Conservation (phyloP, 2,329 filamentous ascomycete species). For the Pseudogymnoascus sp. region DNA sequence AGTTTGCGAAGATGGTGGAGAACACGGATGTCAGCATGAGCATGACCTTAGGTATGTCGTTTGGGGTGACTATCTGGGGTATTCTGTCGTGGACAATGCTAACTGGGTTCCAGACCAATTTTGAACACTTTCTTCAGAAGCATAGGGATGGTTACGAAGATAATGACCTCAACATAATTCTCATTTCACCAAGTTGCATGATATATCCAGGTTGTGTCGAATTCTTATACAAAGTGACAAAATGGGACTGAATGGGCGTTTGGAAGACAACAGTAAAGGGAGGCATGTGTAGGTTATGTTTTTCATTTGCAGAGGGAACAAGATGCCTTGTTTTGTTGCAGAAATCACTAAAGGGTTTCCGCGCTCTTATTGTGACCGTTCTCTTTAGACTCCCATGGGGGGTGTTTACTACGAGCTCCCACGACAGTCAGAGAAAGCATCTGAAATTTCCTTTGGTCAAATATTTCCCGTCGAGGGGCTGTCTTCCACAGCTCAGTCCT, state of each 20-base stretch:
- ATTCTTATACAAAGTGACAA: background rate
- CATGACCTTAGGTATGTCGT: constrained; percentile 55
- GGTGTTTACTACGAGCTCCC: background rate
- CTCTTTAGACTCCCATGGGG: background rate
- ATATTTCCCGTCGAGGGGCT: background rate
- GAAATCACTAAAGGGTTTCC: background rate
- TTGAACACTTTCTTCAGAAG: constrained; percentile 47
- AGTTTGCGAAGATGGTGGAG: constrained; percentile 98
- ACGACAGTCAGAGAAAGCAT: background rate
- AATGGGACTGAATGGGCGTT: background rate
- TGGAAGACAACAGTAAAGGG: background rate
- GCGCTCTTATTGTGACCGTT: background rate
- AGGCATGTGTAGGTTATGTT: background rate
- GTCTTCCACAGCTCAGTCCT: background rate
- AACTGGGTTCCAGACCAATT: background rate
- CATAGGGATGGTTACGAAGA: constrained; percentile 37
- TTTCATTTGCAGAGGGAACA: background rate
- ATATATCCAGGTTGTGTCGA: background rate
- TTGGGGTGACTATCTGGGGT: background rate
- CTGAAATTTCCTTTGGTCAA: background rate
- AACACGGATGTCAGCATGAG: constrained; percentile 74
- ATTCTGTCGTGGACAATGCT: background rate
- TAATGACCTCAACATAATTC: constrained; percentile 4
- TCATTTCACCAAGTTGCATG: background rate
- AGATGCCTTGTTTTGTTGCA: background rate